A percentile compares a stretch with the other conserved stretches of the same genome.
phyloP scores from a whole-genome alignment of 2,329 filamentous ascomycete genomes.

The Biscogniauxia sp. region DNA sequence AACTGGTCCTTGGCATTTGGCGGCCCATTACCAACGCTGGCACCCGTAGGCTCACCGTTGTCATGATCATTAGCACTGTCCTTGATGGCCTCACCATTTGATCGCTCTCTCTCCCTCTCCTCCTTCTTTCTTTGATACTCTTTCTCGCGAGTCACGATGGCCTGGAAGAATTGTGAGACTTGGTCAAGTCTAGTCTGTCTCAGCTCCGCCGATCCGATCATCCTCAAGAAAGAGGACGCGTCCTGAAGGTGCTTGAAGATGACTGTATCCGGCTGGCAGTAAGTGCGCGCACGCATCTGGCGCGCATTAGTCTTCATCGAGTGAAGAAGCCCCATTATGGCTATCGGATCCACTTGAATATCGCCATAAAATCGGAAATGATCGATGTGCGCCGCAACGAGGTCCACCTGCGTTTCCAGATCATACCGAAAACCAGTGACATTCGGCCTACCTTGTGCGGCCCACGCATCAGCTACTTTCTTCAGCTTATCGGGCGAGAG shows the following conservation, averaged over 20 bases:
- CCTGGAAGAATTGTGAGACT: conserved; percentile 53
- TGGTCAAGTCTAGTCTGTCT: conserved; percentile 48
- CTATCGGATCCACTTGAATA: conserved; percentile 39
- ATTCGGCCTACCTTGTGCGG: conserved; percentile 49
- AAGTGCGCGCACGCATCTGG: conserved; percentile 52
- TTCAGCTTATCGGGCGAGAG: conserved; percentile 51
- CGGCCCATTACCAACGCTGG: not conserved
- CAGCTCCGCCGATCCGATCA: conserved; percentile 44
- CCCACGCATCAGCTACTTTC: conserved; percentile 51
- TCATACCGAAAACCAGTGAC: conserved; percentile 59
- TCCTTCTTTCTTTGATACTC: conserved; percentile 7
- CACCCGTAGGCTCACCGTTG: not conserved
- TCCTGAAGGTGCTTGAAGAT: conserved; percentile 58
- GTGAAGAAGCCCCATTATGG: conserved; percentile 48
- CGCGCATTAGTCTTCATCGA: conserved; percentile 53
- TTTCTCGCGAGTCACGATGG: conserved; percentile 47
- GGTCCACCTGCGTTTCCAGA: conserved; percentile 58
- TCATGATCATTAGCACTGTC: conserved; percentile 1
- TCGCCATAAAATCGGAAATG: conserved; percentile 56
- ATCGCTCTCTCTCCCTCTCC: conserved; percentile 1
- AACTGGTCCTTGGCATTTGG: not conserved
- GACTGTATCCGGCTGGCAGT: conserved; percentile 57
- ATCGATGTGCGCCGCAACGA: conserved; percentile 47
- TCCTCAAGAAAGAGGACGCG: conserved; percentile 47
- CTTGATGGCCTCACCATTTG: not conserved